These are phyloP conservation scores for Botrytis sinoallii DNA, from an alignment of 2,329 filamentous ascomycete genomes.

Conservation along the genomic window DNA sequence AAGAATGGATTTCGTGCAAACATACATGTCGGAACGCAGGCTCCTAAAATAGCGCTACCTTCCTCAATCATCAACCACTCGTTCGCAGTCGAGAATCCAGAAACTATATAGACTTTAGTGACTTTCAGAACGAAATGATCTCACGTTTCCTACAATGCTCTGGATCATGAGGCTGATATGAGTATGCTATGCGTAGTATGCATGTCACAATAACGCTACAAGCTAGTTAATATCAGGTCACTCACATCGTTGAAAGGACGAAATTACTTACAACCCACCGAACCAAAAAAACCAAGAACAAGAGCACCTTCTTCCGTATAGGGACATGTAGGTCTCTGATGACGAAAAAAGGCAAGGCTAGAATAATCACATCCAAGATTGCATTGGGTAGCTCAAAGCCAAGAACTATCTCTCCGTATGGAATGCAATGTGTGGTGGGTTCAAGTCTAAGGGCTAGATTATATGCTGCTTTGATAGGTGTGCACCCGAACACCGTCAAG, in stretches of 20 bases:
- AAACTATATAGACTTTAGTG: constrained; percentile 1
- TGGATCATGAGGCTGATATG: constrained; percentile 7
- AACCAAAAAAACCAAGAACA: constrained; percentile 17
- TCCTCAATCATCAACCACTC: constrained; percentile 19
- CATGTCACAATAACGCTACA: constrained; percentile 14
- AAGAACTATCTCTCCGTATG: constrained; percentile 12
- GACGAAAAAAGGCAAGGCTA: constrained; percentile 12
- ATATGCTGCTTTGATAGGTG: constrained; percentile 12
- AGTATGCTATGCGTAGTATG: constrained; percentile 16
- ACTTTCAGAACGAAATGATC: neutral
- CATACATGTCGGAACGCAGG: constrained; percentile 15
- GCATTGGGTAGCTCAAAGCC: constrained; percentile 10
- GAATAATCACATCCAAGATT: constrained; percentile 10
- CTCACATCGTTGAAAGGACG: neutral
- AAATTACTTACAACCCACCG: constrained; percentile 16
- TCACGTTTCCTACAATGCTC: neutral
- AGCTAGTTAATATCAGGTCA: neutral
- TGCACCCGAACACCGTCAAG: constrained; percentile 12
- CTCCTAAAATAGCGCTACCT: constrained; percentile 14
- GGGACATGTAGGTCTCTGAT: constrained; percentile 16
- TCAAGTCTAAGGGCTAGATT: constrained; percentile 7
- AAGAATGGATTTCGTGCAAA: neutral
- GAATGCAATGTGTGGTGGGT: constrained; percentile 11
- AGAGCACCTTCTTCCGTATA: constrained; percentile 12
- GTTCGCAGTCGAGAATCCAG: neutral